Base-by-base conservation (phyloP, 345 rosid species). In the Pistacia vera region DNA sequence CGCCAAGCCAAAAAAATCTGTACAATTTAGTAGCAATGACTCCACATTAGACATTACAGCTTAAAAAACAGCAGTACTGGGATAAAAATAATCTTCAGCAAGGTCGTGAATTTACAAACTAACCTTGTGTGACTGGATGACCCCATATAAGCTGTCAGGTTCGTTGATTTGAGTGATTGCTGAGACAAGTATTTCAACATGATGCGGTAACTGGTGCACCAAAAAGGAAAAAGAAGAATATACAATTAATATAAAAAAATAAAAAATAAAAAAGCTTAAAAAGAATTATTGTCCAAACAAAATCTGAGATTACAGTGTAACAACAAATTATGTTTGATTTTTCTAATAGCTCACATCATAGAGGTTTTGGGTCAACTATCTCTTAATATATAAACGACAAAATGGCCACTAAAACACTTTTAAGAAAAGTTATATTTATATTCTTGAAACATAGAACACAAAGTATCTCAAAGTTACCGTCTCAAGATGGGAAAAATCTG, bases 131-230 rank as follows among this genome's bases (percentile, higher is more conserved):
- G 97, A 90, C 83, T 90, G 97, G 83, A 93, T 86, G 71, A 92
- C 88, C 84, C 97, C 98, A 85, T 95, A 92, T 79, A 95, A 83
- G 87, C 96, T 93, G 86, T 95, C 99, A n/a, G 97, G 96, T 83
- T 93, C 98, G 76, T 95, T 93, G 78, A 95, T 93, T 81, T 87
- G 88, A 81, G 91, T 93, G 74, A 93, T 86, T 73, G 99, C 98
- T 38, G 91, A 92, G 74, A 92, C 83, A 81, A 95, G 95, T 78
- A 95, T 86, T 81, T 93, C 97, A 79, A 93, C 80, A 66, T 92
- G 98, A 72, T 80, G 84, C 14, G 93, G 93, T 69, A 95, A 79
- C 98, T 95, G 93, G 78, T 74, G 69, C 64, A 54, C 57, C 73
- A 74, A 75, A 74, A 41, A 46, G 25, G 17, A 56, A n/a, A 70